phyloP scores from a whole-genome alignment of 306 rosid species.

The Medicago arabica region DNA sequence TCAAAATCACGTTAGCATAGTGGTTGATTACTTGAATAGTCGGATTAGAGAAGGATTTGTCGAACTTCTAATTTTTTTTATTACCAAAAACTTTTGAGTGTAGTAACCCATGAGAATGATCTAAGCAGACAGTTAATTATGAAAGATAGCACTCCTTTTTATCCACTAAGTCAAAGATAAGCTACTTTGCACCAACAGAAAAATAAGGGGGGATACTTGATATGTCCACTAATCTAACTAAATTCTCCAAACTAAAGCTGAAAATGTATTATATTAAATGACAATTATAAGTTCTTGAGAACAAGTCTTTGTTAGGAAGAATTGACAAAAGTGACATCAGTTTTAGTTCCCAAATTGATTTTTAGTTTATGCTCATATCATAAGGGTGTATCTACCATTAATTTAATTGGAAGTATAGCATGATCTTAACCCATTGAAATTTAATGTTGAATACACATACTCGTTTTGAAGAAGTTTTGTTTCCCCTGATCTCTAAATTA shows the following conservation, averaged over 20 bases:
- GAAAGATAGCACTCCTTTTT: conserved; percentile 8
- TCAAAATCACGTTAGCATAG: background rate
- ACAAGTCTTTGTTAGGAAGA: background rate
- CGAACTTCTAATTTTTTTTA: conserved; percentile 13
- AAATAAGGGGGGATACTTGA: background rate
- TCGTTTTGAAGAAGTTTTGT: background rate
- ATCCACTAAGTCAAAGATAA: conserved; percentile 27
- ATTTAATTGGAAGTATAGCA: background rate
- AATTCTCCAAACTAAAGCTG: background rate
- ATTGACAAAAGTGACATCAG: background rate
- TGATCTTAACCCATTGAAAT: background rate
- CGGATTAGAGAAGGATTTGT: conserved; percentile 8
- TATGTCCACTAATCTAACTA: background rate
- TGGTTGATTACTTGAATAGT: background rate
- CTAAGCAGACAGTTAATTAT: conserved; percentile 16
- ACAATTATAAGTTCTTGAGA: background rate
- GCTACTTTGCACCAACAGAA: background rate
- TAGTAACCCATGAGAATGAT: conserved; percentile 7
- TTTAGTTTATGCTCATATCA: background rate
- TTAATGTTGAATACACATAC: background rate
- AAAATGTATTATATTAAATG: background rate
- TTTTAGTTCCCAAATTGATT: background rate
- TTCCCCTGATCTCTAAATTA: background rate
- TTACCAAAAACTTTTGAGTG: background rate
- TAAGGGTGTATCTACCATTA: conserved; percentile 2